These are phyloP conservation scores for Calonectria pteridis DNA, from an alignment of 2,329 filamentous ascomycete genomes.

Conservation along the genomic window DNA sequence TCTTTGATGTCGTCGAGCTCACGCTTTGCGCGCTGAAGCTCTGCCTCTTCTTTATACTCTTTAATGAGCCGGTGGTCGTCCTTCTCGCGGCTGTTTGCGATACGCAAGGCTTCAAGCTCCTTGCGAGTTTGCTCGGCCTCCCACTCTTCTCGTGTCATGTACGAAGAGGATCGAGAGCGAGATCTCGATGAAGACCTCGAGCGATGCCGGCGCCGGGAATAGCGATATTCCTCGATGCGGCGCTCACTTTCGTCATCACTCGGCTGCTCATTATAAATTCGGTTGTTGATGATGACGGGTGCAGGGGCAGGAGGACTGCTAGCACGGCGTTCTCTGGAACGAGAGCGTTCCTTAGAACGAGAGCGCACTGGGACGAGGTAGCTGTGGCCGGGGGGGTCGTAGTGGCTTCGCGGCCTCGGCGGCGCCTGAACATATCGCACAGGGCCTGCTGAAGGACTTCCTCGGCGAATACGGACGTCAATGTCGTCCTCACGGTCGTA, in stretches of 20 bases:
- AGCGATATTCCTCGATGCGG: conserved; percentile 46
- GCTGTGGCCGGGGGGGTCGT: conserved; percentile 56
- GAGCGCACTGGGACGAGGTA: conserved; percentile 59
- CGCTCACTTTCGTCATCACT: conserved; percentile 50
- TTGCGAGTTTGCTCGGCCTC: conserved; percentile 47
- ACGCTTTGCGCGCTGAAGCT: conserved; percentile 62
- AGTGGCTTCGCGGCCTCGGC: conserved; percentile 52
- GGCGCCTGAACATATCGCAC: conserved; percentile 61
- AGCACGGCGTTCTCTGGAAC: conserved; percentile 61
- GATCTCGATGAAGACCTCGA: conserved; percentile 41
- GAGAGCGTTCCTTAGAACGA: conserved; percentile 56
- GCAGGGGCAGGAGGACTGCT: conserved; percentile 50
- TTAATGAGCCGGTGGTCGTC: conserved; percentile 53
- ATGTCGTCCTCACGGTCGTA: conserved; percentile 68
- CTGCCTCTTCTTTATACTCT: conserved; percentile 59
- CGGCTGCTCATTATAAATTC: conserved; percentile 63
- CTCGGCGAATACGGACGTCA: conserved; percentile 62
- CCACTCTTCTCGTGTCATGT: conserved; percentile 59
- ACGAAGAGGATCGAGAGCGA: conserved; percentile 51
- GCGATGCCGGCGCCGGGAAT: conserved; percentile 44
- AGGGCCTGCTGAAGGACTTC: conserved; percentile 54
- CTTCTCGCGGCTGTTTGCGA: conserved; percentile 48
- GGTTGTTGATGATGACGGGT: conserved; percentile 71
- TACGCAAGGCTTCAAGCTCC: conserved; percentile 36
- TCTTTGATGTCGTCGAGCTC: conserved; percentile 62